Evolutionary conservation across 2,329 filamentous ascomycete genomes (phyloP).

Genomic region (Lasiodiplodia sp.): DNA sequence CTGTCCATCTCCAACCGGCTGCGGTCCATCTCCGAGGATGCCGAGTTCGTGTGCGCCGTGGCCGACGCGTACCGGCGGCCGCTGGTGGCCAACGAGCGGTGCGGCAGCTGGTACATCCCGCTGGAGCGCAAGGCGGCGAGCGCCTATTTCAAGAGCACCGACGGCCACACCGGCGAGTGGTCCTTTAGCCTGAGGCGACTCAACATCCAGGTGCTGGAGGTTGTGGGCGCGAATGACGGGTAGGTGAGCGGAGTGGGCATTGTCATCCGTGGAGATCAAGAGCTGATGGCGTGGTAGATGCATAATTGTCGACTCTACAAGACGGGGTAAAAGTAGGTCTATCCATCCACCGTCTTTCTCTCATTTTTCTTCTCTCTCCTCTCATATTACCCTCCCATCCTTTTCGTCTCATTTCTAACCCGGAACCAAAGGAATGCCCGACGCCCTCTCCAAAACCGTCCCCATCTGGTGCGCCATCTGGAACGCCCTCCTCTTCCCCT

Average conservation of each 20-base stretch:
- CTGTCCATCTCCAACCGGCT: slow-evolving; percentile 84
- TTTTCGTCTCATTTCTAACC: background rate
- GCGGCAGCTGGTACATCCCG: slow-evolving; percentile 92
- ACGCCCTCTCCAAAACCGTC: slow-evolving; percentile 91
- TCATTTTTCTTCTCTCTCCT: background rate
- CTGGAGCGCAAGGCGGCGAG: slow-evolving; percentile 71
- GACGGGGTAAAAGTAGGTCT: slow-evolving; percentile 79
- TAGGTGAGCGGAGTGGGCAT: slow-evolving; percentile 47
- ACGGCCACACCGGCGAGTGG: slow-evolving; percentile 92
- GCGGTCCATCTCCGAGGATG: slow-evolving; percentile 77
- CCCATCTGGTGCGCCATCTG: slow-evolving; percentile 92
- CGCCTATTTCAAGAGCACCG: slow-evolving; percentile 97
- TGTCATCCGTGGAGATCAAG: too few species aligned
- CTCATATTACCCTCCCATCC: background rate
- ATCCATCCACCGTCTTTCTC: background rate
- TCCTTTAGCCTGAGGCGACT: slow-evolving; percentile 83
- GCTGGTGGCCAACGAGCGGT: slow-evolving; percentile 90
- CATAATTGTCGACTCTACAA: slow-evolving; percentile 91
- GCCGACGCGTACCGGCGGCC: slow-evolving; percentile 67
- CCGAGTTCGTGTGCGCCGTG: slow-evolving; percentile 73
- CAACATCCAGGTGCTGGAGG: slow-evolving; percentile 79
- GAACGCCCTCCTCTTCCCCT: slow-evolving; percentile 79
- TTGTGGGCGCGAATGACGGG: slow-evolving; percentile 73
- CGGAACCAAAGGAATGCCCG: slow-evolving; percentile 75
- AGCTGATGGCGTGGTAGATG: slow-evolving; percentile 54